phyloP scores from a whole-genome alignment of 805 yeast genomes.

The Candida lessepsii region DNA sequence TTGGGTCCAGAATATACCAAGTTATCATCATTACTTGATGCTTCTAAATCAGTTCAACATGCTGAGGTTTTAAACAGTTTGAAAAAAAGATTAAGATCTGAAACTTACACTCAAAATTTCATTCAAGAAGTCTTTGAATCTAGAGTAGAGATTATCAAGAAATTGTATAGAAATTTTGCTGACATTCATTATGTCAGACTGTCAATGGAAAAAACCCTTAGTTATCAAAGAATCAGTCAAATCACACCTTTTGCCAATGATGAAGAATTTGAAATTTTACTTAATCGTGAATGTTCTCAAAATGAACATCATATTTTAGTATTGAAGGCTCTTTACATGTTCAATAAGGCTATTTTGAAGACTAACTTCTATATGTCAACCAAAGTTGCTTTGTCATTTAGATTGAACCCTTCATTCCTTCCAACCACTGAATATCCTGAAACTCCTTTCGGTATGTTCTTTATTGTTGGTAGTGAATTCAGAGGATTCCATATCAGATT shows the following conservation, averaged over 20 bases:
- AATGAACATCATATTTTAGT: conserved; percentile 79
- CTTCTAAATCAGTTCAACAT: conserved; percentile 59
- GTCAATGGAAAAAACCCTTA: conserved; percentile 71
- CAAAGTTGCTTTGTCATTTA: conserved; percentile 91
- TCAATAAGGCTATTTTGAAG: conserved; percentile 84
- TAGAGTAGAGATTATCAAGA: conserved; percentile 70
- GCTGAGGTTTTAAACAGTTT: conserved; percentile 75
- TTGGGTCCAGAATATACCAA: conserved; percentile 86
- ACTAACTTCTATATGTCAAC: conserved; percentile 93
- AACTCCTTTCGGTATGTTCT: conserved; percentile 90
- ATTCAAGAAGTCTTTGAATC: conserved; percentile 73
- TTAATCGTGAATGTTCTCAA: conserved; percentile 71
- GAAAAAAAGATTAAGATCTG: conserved; percentile 87
- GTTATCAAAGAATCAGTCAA: conserved; percentile 82
- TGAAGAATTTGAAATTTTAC: conserved; percentile 67
- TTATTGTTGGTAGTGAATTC: conserved; percentile 93
- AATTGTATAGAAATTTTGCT: conserved; percentile 87
- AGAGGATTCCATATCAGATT: conserved; percentile 97
- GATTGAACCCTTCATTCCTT: conserved; percentile 82
- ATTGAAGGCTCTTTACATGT: conserved; percentile 74
- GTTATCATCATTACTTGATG: conserved; percentile 61
- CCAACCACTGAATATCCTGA: conserved; percentile 88
- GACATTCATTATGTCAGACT: conserved; percentile 80
- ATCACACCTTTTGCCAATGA: conserved; percentile 73
- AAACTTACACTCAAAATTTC: conserved; percentile 85